Base-by-base conservation (phyloP, 1,139 yeast species). In the Waltiozyma solani region DNA sequence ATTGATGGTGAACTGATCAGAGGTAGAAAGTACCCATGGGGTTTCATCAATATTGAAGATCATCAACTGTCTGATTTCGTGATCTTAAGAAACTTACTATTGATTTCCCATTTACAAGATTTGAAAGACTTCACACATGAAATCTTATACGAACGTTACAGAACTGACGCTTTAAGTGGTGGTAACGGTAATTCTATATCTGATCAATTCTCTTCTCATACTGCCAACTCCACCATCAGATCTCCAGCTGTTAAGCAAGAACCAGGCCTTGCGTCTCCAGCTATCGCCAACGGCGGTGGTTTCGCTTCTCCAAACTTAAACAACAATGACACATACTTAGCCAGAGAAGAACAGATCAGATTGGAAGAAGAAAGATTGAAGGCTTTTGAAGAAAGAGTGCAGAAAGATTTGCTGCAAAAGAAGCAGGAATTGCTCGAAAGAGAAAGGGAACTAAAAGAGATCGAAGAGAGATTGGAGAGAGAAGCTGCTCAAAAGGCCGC, bases 1-100 rank as follows among this genome's bases (percentile, higher is more conserved):
- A 60, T 71, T 13, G 69, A 77, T 19, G 91, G 89, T 11, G 67
- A 71, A 44, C 58, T 69, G 36, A 71, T 82, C 34, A 76, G 89
- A 46, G 96, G 86, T 8, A 75, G 98, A 58, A 74, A 78, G 58
- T 91, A 89, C 57, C 96, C 96, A 17, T 91, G 98, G 97, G 97
- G 97, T 1, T 61, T 76, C 40, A 79, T 91, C 37, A 94, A 89
- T 56, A 85, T 89, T 37, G 89, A 85, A 53, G 93, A 91, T 57
- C 79, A 94, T 18, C 74, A 74, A 41, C 74, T 79, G 50, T 79
- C 93, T 40, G 97, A 91, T 59, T 86, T 91, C 58, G 72, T 80
- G n/a, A 71, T 82, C 20, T 68, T 91, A 52, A 79, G 89, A 56
- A 79, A 87, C 40, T 89, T 91, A 2, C 62, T 91, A 37, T 73